These are phyloP conservation scores for Pseudogymnoascus sp. DNA, from an alignment of 2,329 filamentous ascomycete species.

Conservation along the genomic window DNA sequence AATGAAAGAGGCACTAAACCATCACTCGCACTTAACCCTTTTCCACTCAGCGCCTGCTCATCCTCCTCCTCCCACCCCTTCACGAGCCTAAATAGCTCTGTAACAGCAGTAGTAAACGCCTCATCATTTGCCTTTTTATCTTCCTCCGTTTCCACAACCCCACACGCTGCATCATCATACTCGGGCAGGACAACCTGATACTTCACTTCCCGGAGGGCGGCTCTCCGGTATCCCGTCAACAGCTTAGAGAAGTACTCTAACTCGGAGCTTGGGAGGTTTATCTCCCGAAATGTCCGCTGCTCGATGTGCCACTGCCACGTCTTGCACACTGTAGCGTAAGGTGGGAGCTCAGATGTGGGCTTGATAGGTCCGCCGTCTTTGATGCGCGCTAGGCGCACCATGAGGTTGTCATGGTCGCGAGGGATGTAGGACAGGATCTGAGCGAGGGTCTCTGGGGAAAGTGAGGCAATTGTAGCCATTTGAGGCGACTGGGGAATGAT, in stretches of 20 bases:
- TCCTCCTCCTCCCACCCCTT: conserved; percentile 12
- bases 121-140: conserved; percentile 14
- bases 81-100: conserved; percentile 12
- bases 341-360: conserved; percentile 4
- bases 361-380: conserved; percentile 4
- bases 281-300: conserved; percentile 12
- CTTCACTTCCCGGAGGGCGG: conserved; percentile 4
- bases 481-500: neutral
- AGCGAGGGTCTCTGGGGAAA: conserved; percentile 5
- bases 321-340: conserved; percentile 17
- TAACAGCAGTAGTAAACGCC: conserved; percentile 15
- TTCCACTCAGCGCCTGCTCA: neutral
- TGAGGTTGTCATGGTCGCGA: conserved; percentile 2
- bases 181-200: conserved; percentile 16
- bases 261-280: conserved; percentile 15
- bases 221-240: conserved; percentile 12
- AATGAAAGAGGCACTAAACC: neutral
- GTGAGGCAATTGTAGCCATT: conserved; percentile 6
- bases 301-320: conserved; percentile 17
- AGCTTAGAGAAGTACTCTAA: conserved; percentile 9
- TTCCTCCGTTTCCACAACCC: conserved; percentile 14
- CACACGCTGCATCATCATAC: conserved; percentile 15
- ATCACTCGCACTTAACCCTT: neutral
- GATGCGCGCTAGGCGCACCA: neutral
- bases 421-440: neutral